These are phyloP conservation scores for Petasospora fabianii DNA, from an alignment of 1,139 yeast genomes.

Conservation along the genomic window DNA sequence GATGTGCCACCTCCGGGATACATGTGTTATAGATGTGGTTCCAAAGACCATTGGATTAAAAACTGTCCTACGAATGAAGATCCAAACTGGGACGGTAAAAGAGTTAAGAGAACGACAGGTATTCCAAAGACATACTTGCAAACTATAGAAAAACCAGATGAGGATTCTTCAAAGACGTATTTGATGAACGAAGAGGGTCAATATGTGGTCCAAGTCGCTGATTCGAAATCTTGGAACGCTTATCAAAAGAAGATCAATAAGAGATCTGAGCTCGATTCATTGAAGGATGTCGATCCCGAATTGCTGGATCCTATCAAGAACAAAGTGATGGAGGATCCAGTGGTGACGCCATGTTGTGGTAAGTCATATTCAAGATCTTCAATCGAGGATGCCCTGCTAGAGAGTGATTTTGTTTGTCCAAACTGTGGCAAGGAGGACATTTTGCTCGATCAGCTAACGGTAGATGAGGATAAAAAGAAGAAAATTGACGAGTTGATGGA, in stretches of 20 bases:
- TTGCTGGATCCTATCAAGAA: slow-evolving; percentile 59
- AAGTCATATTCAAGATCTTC: slow-evolving; percentile 52
- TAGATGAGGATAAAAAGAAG: slow-evolving; percentile 55
- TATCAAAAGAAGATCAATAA: slow-evolving; percentile 66
- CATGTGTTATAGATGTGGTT: slow-evolving; percentile 94
- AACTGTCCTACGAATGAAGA: slow-evolving; percentile 94
- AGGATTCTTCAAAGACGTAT: slow-evolving; percentile 68
- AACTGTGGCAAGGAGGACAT: slow-evolving; percentile 74
- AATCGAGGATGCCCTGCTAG: slow-evolving; percentile 73
- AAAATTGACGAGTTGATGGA: slow-evolving; percentile 51
- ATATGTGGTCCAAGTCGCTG: slow-evolving; percentile 93
- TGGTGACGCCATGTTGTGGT: slow-evolving; percentile 82
- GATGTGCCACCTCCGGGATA: slow-evolving; percentile 85
- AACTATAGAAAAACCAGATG: slow-evolving; percentile 63
- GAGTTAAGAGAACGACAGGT: slow-evolving; percentile 93
- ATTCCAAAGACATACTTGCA: slow-evolving; percentile 91
- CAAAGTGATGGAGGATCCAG: slow-evolving; percentile 66
- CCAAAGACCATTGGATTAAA: slow-evolving; percentile 93
- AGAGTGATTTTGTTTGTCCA: slow-evolving; percentile 88
- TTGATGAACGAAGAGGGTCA: slow-evolving; percentile 94
- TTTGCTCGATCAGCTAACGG: slow-evolving; percentile 64
- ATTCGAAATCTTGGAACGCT: slow-evolving; percentile 84
- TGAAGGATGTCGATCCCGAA: slow-evolving; percentile 50
- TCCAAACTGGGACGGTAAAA: slow-evolving; percentile 89
- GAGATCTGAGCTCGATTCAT: slow-evolving; percentile 42